phyloP scores from a whole-genome alignment of 306 rosid genomes.

The Ochetophila trinervis region DNA sequence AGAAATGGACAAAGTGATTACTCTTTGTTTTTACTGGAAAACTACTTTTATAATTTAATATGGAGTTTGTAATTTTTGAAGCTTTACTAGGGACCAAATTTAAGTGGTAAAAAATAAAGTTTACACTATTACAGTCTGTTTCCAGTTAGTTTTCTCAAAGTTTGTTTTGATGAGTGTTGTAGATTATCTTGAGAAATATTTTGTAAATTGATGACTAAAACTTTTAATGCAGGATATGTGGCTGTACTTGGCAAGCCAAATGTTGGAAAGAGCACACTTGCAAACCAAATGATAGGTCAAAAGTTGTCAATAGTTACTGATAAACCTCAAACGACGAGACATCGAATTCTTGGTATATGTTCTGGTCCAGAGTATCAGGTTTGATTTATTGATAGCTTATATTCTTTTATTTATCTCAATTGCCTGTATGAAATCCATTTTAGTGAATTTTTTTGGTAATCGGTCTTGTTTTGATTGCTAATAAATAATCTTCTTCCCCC shows the following conservation, averaged over 20 bases:
- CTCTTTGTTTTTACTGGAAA: too few species aligned
- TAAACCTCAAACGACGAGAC: slow-evolving; percentile 97
- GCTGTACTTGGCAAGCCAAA: slow-evolving; percentile 94
- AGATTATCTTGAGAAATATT: not conserved
- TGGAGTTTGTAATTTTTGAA: too few species aligned
- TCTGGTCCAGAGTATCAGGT: slow-evolving; percentile 91
- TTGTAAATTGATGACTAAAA: slow-evolving; percentile 21
- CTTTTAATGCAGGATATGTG: slow-evolving; percentile 66
- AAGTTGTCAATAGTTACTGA: slow-evolving; percentile 90
- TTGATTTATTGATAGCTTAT: slow-evolving; percentile 30
- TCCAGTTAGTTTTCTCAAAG: too few species aligned
- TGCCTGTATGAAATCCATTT: not conserved
- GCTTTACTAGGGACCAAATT: too few species aligned
- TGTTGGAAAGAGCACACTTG: slow-evolving; percentile 93
- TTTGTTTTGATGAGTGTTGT: too few species aligned
- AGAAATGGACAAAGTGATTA: too few species aligned
- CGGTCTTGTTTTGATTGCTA: slow-evolving; percentile 27
- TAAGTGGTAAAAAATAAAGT: too few species aligned
- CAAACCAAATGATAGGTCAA: slow-evolving; percentile 93
- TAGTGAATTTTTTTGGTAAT: not conserved
- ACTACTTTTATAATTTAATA: too few species aligned
- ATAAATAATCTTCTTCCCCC: not conserved
- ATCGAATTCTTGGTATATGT: slow-evolving; percentile 92
- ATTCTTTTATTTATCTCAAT: slow-evolving; percentile 19
- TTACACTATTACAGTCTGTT: too few species aligned